Evolutionary conservation across 805 yeast species (phyloP).

Genomic region (Candida sithepensis): DNA sequence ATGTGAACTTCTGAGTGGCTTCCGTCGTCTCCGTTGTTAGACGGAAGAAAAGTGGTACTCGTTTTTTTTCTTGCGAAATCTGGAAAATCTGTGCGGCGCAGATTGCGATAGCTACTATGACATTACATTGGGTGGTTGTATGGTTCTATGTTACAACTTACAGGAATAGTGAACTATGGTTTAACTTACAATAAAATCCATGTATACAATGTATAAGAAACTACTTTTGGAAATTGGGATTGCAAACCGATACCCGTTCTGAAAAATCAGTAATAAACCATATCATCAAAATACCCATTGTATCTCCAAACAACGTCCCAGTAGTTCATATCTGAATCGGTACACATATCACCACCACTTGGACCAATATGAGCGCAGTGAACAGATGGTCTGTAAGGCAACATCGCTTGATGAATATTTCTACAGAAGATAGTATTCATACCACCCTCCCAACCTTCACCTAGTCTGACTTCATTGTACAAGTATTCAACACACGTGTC

Average conservation of each 20-base stretch:
- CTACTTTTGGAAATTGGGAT: too few species aligned
- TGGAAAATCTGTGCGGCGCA: not conserved
- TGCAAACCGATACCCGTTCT: too few species aligned
- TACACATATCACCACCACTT: constrained; percentile 25
- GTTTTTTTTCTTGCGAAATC: not conserved
- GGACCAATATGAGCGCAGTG: constrained; percentile 27
- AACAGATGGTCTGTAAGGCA: constrained; percentile 19
- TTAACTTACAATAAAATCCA: too few species aligned
- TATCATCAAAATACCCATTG: constrained; percentile 22
- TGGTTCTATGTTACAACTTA: too few species aligned
- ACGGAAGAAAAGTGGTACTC: too few species aligned
- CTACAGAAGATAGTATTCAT: constrained; percentile 25
- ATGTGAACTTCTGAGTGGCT: too few species aligned
- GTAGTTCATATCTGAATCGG: constrained; percentile 17
- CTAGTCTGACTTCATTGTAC: constrained; percentile 11
- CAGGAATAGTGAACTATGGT: too few species aligned
- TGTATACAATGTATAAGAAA: too few species aligned
- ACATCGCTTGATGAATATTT: constrained; percentile 25
- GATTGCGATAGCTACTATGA: not conserved
- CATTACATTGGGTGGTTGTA: too few species aligned
- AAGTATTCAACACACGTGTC: constrained; percentile 13
- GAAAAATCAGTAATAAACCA: constrained; percentile 13
- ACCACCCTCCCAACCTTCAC: constrained; percentile 24
- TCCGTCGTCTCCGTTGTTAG: too few species aligned
- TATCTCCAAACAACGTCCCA: constrained; percentile 1